Percentiles rank a stretch among this genome's conserved stretches.
Evolutionary conservation across 2,329 filamentous ascomycete species (phyloP).

Genomic region (Hymenoscyphus fructigenus): DNA sequence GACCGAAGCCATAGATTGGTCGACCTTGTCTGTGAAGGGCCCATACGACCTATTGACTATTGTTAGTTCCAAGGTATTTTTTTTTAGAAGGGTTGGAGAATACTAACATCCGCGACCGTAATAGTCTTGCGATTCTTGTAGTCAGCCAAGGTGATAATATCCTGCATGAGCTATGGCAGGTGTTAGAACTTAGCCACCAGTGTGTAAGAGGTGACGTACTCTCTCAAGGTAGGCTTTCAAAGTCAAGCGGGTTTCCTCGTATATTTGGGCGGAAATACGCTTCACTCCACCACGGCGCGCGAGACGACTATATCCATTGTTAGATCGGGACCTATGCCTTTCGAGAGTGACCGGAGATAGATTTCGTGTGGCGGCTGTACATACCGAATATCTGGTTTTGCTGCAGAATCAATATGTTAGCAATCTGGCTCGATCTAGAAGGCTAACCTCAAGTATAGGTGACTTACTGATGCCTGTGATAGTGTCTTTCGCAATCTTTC

Average conservation of each 20-base stretch:
- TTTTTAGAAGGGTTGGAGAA: neutral
- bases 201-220: conserved; percentile 40
- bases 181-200: neutral
- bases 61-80: neutral
- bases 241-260: conserved; percentile 56
- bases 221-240: conserved; percentile 50
- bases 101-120: conserved; percentile 58
- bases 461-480: conserved; percentile 52
- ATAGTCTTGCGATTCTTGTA: conserved; percentile 55
- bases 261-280: conserved; percentile 64
- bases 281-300: conserved; percentile 77
- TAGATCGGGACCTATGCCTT: neutral
- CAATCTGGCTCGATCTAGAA: conserved; percentile 6
- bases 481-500: conserved; percentile 50
- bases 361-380: conserved; percentile 14
- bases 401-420: conserved; percentile 37
- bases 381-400: conserved; percentile 56
- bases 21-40: conserved; percentile 48
- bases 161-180: conserved; percentile 48
- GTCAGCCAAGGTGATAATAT: conserved; percentile 52
- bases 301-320: conserved; percentile 49
- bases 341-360: neutral
- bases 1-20: conserved; percentile 60
- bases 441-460: neutral
- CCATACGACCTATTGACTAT: conserved; percentile 50